Evolutionary conservation across 129 eudicot genomes (phyloP).

Genomic region (Gnaphalium uliginosum): DNA sequence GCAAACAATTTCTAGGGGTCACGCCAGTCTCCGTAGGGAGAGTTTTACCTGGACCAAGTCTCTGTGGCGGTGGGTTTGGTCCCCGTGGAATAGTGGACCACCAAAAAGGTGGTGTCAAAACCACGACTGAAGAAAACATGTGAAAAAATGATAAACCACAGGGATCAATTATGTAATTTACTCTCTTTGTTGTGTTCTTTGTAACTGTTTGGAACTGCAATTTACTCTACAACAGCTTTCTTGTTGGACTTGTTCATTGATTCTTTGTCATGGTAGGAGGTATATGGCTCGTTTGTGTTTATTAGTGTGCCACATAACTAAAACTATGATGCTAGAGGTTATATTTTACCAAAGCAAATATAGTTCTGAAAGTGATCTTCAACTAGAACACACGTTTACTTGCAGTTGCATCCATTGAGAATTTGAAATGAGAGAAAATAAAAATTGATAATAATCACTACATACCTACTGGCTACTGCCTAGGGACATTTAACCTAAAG

Average conservation of each 20-base stretch:
- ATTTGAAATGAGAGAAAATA: background rate
- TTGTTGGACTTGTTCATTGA: background rate
- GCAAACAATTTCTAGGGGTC: too few relatives aligned
- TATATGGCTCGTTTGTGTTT: background rate
- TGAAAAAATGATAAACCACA: too few relatives aligned
- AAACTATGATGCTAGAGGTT: background rate
- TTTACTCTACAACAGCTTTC: background rate
- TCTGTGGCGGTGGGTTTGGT: too few relatives aligned
- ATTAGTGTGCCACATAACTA: background rate
- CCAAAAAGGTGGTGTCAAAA: too few relatives aligned
- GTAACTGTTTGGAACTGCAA: background rate
- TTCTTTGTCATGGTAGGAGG: background rate
- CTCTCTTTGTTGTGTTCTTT: background rate
- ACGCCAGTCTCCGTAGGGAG: too few relatives aligned
- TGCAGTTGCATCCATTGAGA: background rate
- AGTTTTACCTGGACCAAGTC: too few relatives aligned
- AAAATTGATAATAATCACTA: background rate
- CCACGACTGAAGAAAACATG: too few relatives aligned
- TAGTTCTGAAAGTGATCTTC: background rate
- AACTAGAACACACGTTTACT: background rate
- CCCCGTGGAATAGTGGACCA: too few relatives aligned
- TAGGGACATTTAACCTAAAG: background rate
- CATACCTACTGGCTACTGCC: background rate
- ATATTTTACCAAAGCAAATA: constrained; percentile 1
- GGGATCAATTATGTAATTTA: too few relatives aligned